These are phyloP conservation scores for Fusarium nodosum DNA, from an alignment of 2,329 filamentous ascomycete genomes.

Conservation along the genomic window DNA sequence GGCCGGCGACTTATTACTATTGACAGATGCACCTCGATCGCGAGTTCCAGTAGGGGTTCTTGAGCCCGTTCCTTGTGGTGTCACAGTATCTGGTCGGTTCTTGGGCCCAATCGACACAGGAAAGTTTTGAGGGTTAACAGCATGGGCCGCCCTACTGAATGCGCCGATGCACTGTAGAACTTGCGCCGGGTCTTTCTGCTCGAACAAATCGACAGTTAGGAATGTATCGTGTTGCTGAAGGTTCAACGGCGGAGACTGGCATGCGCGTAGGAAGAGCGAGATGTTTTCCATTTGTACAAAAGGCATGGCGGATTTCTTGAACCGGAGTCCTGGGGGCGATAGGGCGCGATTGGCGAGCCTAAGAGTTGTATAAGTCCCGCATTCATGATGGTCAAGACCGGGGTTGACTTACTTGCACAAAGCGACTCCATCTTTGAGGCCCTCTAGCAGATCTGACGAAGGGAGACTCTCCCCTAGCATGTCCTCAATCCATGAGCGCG, in stretches of 20 bases:
- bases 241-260: conserved; percentile 85
- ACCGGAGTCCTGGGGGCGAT: conserved; percentile 84
- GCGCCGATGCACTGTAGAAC: conserved; percentile 92
- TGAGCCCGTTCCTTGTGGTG: conserved; percentile 74
- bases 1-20: conserved; percentile 70
- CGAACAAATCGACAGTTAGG: conserved; percentile 95
- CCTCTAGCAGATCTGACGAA: conserved; percentile 82
- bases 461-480: conserved; percentile 80
- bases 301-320: conserved; percentile 93
- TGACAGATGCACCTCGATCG: conserved; percentile 65
- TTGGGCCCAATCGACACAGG: conserved; percentile 82
- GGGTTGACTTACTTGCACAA: conserved; percentile 82
- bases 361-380: conserved; percentile 31
- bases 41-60: conserved; percentile 62
- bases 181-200: conserved; percentile 95
- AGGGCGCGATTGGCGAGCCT: conserved; percentile 86
- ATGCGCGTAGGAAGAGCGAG: conserved; percentile 91
- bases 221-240: conserved; percentile 96
- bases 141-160: conserved; percentile 89
- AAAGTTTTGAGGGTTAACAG: conserved; percentile 79
- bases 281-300: conserved; percentile 99
- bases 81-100: conserved; percentile 68
- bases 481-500: conserved; percentile 86
- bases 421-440: conserved; percentile 89
- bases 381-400: conserved; percentile 18